Conservation (phyloP, 345 rosid species). For the Syzygium aqueum region DNA sequence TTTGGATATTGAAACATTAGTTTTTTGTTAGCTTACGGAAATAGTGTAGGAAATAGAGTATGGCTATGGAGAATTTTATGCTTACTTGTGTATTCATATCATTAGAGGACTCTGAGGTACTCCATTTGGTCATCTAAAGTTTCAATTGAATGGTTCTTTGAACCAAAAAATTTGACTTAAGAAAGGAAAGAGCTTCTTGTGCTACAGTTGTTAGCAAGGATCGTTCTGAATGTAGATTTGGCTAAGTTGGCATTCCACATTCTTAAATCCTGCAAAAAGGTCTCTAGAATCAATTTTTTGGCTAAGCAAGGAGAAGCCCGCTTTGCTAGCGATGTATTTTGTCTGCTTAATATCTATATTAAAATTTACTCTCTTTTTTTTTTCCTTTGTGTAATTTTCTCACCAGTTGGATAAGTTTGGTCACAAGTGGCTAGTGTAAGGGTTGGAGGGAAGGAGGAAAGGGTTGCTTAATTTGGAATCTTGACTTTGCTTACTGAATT, state of each 20-base stretch:
- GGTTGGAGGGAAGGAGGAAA: neutral
- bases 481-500: neutral
- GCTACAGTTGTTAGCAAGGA: neutral
- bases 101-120: neutral
- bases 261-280: neutral
- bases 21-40: neutral
- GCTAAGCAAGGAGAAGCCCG: neutral
- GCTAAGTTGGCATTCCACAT: neutral
- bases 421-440: neutral
- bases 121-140: neutral
- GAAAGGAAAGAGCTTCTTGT: neutral
- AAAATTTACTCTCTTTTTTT: neutral
- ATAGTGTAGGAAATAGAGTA: neutral
- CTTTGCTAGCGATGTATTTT: neutral
- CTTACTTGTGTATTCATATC: neutral
- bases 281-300: neutral
- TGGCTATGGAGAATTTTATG: neutral
- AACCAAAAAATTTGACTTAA: neutral
- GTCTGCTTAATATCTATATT: neutral
- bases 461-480: neutral
- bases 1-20: too few relatives aligned
- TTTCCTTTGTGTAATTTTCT: neutral
- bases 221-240: neutral
- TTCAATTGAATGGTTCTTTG: neutral
- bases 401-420: neutral